phyloP scores from a whole-genome alignment of 371 early-diverging fungal genomes.

The Rhizopus sp. region DNA sequence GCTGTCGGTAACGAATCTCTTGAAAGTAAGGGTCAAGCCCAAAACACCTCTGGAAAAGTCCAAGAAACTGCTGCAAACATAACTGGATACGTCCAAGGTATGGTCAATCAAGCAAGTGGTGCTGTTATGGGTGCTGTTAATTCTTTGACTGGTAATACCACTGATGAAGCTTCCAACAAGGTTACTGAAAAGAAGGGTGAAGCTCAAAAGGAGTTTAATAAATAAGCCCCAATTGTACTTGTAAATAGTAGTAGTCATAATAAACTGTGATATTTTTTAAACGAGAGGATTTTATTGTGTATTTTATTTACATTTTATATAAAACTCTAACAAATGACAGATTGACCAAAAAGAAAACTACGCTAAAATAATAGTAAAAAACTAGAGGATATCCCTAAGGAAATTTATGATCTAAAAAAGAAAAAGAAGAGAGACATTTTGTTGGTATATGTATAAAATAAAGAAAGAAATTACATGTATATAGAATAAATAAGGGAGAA shows the following conservation, averaged over 20 bases:
- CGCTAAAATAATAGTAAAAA: no score
- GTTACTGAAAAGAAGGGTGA: constrained; percentile 30
- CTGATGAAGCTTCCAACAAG: constrained; percentile 26
- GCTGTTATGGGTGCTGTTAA: constrained; percentile 28
- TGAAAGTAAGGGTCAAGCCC: constrained; percentile 38
- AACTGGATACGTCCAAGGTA: constrained; percentile 21
- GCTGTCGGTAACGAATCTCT: constrained; percentile 50
- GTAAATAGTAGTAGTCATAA: constrained; percentile 1
- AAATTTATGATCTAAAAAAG: no score
- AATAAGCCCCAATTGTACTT: constrained; percentile 9
- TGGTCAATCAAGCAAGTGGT: constrained; percentile 24
- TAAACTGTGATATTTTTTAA: no score
- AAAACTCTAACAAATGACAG: no score
- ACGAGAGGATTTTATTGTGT: no score
- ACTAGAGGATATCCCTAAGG: no score
- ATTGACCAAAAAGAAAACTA: no score
- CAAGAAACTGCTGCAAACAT: constrained; percentile 27
- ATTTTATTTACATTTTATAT: no score
- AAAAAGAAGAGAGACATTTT: background rate
- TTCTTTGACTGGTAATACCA: constrained; percentile 25
- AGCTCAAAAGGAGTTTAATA: constrained; percentile 26
- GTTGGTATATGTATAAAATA: constrained; percentile 1
- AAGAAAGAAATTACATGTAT: background rate
- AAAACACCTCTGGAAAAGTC: constrained; percentile 21
- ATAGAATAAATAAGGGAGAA: background rate